Conservation (phyloP, 129 eudicot genomes). For the Logfia minima region DNA sequence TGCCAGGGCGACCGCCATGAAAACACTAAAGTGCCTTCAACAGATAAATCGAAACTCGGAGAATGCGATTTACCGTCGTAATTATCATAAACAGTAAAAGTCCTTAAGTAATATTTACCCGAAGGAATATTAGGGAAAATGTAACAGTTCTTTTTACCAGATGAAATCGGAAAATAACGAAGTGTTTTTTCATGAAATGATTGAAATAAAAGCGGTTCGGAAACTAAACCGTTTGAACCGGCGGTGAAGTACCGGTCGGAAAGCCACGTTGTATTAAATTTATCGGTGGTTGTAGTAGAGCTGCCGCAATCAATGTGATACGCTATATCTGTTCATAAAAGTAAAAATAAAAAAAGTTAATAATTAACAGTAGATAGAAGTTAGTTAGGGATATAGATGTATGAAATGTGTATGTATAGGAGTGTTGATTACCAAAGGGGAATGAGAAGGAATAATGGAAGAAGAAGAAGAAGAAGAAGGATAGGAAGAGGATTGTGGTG, state of each 20-base stretch:
- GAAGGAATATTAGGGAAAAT: conserved; percentile 48
- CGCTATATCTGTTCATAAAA: conserved; percentile 41
- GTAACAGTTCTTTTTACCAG: conserved; percentile 95
- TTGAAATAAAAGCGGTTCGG: conserved; percentile 79
- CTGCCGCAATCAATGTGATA: conserved; percentile 92
- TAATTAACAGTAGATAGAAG: not conserved
- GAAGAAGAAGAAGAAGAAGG: conserved; percentile 2
- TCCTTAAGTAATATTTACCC: conserved; percentile 60
- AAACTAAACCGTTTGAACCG: conserved; percentile 71
- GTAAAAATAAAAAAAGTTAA: not conserved
- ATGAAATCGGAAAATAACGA: conserved; percentile 74
- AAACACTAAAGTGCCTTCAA: conserved; percentile 69
- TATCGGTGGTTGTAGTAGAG: conserved; percentile 56
- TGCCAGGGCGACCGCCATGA: conserved; percentile 91
- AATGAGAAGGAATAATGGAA: conserved; percentile 36
- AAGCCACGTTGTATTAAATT: conserved; percentile 70
- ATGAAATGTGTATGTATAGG: not conserved
- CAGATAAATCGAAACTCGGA: conserved; percentile 81
- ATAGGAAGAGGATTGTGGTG: conserved; percentile 36
- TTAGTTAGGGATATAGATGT: not conserved
- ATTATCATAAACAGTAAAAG: conserved; percentile 88
- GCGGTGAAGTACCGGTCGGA: conserved; percentile 88
- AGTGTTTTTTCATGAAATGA: conserved; percentile 70
- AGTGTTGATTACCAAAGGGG: conserved; percentile 51
- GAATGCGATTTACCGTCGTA: conserved; percentile 75